Evolutionary conservation across 75 land plant species (phyloP).

Genomic region (Pinus tabuliformis): DNA sequence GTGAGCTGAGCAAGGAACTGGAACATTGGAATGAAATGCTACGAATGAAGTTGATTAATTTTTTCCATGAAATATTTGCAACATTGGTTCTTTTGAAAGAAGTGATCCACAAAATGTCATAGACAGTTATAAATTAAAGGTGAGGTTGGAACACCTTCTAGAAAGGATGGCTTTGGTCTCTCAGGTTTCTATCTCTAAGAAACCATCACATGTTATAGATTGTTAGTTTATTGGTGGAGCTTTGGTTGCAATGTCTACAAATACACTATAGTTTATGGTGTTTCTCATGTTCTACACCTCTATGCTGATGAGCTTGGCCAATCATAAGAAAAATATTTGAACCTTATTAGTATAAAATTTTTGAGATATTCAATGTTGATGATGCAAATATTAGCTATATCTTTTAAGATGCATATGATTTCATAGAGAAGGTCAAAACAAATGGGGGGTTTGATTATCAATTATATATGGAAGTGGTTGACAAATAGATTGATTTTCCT

Average conservation of each 20-base stretch:
- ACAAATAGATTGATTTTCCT: no score
- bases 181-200: slow-evolving; percentile 26
- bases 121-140: slow-evolving; percentile 45
- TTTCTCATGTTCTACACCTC: slow-evolving; percentile 35
- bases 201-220: slow-evolving; percentile 29
- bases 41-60: slow-evolving; percentile 12
- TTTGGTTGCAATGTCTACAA: slow-evolving; percentile 29
- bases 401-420: slow-evolving; percentile 33
- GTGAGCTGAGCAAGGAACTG: slow-evolving; percentile 22
- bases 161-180: slow-evolving; percentile 35
- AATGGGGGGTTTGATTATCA: slow-evolving; percentile 11
- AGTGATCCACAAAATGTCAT: slow-evolving; percentile 27
- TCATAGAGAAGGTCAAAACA: slow-evolving; percentile 10
- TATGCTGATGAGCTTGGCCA: slow-evolving; percentile 26
- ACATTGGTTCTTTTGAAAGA: slow-evolving; percentile 36
- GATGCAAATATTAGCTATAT: slow-evolving; percentile 22
- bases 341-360: slow-evolving; percentile 4
- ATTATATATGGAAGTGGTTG: no score
- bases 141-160: slow-evolving; percentile 40
- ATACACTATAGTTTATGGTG: slow-evolving; percentile 29
- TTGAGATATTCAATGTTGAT: slow-evolving; percentile 21
- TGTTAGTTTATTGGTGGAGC: slow-evolving; percentile 27
- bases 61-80: slow-evolving; percentile 32
- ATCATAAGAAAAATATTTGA: neutral
- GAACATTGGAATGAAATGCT: slow-evolving; percentile 36